phyloP scores from a whole-genome alignment of 306 rosid genomes.

The Malus sieversii region DNA sequence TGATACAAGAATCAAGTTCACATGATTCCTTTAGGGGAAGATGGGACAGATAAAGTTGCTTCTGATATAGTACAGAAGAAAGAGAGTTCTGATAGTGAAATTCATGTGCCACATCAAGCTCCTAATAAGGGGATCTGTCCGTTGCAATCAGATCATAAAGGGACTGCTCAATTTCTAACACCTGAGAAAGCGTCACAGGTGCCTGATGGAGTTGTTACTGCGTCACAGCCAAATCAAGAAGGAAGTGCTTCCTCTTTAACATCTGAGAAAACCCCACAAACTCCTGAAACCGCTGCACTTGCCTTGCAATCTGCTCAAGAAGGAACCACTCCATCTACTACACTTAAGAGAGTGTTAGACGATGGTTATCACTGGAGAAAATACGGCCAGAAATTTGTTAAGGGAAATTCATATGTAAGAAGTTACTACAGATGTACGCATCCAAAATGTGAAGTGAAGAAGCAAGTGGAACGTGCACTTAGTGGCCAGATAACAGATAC shows the following conservation, averaged over 20 bases:
- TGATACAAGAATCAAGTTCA: constrained; percentile 29
- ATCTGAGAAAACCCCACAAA: constrained; percentile 32
- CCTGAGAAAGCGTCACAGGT: constrained; percentile 22
- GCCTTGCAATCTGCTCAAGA: constrained; percentile 36
- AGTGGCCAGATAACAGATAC: constrained; percentile 56
- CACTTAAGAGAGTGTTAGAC: constrained; percentile 59
- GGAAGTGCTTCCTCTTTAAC: constrained; percentile 28
- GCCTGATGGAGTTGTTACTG: constrained; percentile 30
- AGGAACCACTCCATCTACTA: constrained; percentile 33
- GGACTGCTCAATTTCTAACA: constrained; percentile 8
- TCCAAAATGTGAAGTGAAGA: constrained; percentile 71
- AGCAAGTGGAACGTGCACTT: constrained; percentile 59
- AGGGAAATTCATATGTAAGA: constrained; percentile 62
- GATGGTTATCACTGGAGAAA: constrained; percentile 96
- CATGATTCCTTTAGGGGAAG: constrained; percentile 67
- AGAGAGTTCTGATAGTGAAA: constrained; percentile 29
- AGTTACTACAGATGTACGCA: constrained; percentile 85
- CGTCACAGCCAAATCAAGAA: constrained; percentile 39
- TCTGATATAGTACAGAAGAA: constrained; percentile 41
- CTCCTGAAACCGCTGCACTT: constrained; percentile 19
- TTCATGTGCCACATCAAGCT: constrained; percentile 24
- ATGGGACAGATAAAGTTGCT: constrained; percentile 34
- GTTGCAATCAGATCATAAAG: constrained; percentile 26
- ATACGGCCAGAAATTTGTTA: constrained; percentile 86
- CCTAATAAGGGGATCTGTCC: constrained; percentile 20